Conservation (phyloP, 805 yeast genomes). For the Candida loeiensis region DNA sequence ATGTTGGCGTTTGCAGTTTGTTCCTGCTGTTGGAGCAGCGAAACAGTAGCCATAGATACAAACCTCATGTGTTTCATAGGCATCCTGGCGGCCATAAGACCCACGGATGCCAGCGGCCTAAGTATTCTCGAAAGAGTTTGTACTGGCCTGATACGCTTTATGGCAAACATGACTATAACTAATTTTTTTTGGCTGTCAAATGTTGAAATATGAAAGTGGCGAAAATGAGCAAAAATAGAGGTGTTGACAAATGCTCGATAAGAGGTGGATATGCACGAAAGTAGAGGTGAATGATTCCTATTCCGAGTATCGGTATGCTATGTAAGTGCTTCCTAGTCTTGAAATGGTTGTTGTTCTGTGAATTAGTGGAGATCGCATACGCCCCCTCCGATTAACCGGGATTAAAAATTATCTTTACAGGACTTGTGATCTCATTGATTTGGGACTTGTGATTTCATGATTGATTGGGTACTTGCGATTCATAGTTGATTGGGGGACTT, state of each 20-base stretch:
- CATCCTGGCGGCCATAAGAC: no score
- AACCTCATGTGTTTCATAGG: background rate
- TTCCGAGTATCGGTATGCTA: no score
- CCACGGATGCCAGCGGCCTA: background rate
- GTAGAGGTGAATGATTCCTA: no score
- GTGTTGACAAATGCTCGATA: background rate
- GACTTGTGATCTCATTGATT: no score
- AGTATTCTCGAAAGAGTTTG: background rate
- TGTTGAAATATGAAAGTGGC: conserved; percentile 6
- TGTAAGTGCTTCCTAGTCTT: no score
- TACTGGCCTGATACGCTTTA: background rate
- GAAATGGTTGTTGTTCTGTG: no score
- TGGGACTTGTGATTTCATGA: no score
- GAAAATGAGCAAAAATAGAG: background rate
- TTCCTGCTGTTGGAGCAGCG: conserved; percentile 51
- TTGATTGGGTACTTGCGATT: no score
- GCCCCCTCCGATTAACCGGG: no score
- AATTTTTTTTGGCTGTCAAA: background rate
- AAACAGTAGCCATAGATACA: conserved; percentile 27
- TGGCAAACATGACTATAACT: background rate
- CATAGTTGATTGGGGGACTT: no score
- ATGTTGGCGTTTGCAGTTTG: conserved; percentile 81
- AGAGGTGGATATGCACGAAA: background rate
- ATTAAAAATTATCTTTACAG: no score
- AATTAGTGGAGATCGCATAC: no score